Conservation (phyloP, 257 asterid species). For the Agastache rugosa region DNA sequence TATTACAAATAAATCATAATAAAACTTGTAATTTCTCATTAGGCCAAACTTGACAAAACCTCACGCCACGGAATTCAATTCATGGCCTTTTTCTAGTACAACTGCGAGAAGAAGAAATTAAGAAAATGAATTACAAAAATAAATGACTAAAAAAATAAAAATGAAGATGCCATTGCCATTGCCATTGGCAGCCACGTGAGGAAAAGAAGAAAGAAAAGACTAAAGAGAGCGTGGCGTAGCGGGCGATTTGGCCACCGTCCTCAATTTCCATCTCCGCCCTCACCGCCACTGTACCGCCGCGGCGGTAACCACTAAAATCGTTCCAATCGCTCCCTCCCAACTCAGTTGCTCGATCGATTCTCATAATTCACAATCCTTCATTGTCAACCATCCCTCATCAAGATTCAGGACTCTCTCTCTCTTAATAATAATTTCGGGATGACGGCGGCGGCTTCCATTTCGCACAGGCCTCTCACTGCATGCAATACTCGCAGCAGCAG, state of each 20-base stretch:
- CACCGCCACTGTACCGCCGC: slow-evolving; percentile 13
- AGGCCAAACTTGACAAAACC: no score
- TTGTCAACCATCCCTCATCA: slow-evolving; percentile 20
- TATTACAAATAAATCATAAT: no score
- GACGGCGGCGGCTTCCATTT: slow-evolving; percentile 41
- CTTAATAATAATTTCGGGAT: slow-evolving; percentile 16
- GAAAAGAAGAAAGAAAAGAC: not conserved
- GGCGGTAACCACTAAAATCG: not conserved
- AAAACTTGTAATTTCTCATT: no score
- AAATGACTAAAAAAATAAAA: not conserved
- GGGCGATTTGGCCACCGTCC: slow-evolving; percentile 33
- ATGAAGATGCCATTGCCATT: no score
- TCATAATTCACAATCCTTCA: slow-evolving; percentile 7
- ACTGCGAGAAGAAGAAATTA: no score
- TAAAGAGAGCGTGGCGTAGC: no score
- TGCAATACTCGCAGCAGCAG: slow-evolving; percentile 20
- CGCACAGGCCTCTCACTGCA: slow-evolving; percentile 41
- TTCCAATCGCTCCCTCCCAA: not conserved
- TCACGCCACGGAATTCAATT: no score
- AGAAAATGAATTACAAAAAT: not conserved
- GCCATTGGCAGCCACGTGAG: not conserved
- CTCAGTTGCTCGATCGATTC: slow-evolving; percentile 16
- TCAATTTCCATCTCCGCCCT: slow-evolving; percentile 17
- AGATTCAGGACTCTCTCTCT: slow-evolving; percentile 4
- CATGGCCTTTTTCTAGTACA: not conserved